Evolutionary conservation across 1,139 yeast species (phyloP).

Genomic region (Yamadazyma pseudoaaseri): DNA sequence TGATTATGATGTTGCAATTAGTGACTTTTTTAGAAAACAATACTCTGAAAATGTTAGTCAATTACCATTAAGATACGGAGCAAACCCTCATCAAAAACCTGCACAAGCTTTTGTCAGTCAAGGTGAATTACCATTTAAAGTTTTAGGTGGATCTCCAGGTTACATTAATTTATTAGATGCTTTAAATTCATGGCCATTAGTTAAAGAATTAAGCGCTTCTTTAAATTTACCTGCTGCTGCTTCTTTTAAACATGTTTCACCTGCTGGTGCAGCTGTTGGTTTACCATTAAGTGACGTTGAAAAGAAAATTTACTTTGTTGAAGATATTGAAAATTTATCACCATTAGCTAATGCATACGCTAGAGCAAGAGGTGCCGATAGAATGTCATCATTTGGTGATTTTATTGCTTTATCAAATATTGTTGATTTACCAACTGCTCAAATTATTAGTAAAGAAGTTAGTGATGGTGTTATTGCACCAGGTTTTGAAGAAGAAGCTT

Average conservation of each 20-base stretch:
- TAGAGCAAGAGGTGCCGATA: constrained; percentile 99
- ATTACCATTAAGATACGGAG: constrained; percentile 95
- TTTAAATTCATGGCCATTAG: constrained; percentile 97
- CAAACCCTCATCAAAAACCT: constrained; percentile 98
- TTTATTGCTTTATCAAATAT: constrained; percentile 95
- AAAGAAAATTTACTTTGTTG: constrained; percentile 92
- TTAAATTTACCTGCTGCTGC: constrained; percentile 98
- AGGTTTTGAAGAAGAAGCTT: constrained; percentile 89
- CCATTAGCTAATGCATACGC: constrained; percentile 98
- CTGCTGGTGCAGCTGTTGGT: constrained; percentile 99
- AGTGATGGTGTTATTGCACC: constrained; percentile 99
- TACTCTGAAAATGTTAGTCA: constrained; percentile 88
- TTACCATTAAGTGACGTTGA: constrained; percentile 86
- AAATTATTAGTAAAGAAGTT: constrained; percentile 94
- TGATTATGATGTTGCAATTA: constrained; percentile 91
- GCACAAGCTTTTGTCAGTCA: constrained; percentile 91
- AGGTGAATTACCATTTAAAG: constrained; percentile 92
- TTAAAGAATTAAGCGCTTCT: constrained; percentile 92
- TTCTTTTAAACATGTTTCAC: constrained; percentile 96
- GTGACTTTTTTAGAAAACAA: constrained; percentile 96
- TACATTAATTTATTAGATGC: constrained; percentile 96
- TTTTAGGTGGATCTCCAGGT: constrained; percentile 92
- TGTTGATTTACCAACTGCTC: constrained; percentile 95
- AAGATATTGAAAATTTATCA: constrained; percentile 89
- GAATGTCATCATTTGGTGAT: constrained; percentile 99